Evolutionary conservation across 495 filamentous ascomycete species (phyloP).

Genomic region (Penicillium odoratum): DNA sequence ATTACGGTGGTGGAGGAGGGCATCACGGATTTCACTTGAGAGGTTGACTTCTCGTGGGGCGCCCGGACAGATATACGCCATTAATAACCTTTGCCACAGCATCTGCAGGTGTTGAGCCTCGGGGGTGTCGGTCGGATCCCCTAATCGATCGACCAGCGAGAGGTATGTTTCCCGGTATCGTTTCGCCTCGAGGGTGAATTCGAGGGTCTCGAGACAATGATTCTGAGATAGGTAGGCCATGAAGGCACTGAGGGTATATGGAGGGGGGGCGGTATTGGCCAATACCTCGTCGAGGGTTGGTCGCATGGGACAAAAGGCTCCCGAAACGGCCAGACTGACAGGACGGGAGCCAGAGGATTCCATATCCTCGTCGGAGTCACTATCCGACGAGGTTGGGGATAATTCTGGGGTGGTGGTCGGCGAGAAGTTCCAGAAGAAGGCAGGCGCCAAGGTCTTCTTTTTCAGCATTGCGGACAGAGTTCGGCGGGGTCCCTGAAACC

Average conservation of each 20-base stretch:
- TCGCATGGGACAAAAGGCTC: slow-evolving; percentile 68
- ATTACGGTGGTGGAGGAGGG: slow-evolving; percentile 65
- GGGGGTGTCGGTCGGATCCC: slow-evolving; percentile 45
- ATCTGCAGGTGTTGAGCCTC: slow-evolving; percentile 71
- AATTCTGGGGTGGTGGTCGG: slow-evolving; percentile 46
- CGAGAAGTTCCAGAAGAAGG: slow-evolving; percentile 44
- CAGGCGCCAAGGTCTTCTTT: slow-evolving; percentile 45
- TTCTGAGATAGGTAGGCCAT: slow-evolving; percentile 98
- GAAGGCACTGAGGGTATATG: slow-evolving; percentile 91
- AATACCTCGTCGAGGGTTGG: slow-evolving; percentile 88
- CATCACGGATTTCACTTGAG: slow-evolving; percentile 79
- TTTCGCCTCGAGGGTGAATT: slow-evolving; percentile 94
- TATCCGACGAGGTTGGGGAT: slow-evolving; percentile 45
- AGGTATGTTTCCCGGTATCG: slow-evolving; percentile 80
- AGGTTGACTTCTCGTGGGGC: slow-evolving; percentile 92
- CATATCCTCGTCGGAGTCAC: slow-evolving; percentile 60
- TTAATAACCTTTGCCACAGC: slow-evolving; percentile 64
- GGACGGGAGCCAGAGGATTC: slow-evolving; percentile 56
- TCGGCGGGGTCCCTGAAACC: slow-evolving; percentile 29
- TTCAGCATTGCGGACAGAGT: slow-evolving; percentile 51
- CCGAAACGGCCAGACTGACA: slow-evolving; percentile 61
- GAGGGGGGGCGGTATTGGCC: slow-evolving; percentile 79
- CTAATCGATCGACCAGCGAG: slow-evolving; percentile 49
- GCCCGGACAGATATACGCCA: slow-evolving; percentile 57
- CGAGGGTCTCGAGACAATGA: slow-evolving; percentile 93